These are phyloP conservation scores for Paratinospora sagittata DNA, from an alignment of 164 flowering plant genomes.

Conservation along the genomic window DNA sequence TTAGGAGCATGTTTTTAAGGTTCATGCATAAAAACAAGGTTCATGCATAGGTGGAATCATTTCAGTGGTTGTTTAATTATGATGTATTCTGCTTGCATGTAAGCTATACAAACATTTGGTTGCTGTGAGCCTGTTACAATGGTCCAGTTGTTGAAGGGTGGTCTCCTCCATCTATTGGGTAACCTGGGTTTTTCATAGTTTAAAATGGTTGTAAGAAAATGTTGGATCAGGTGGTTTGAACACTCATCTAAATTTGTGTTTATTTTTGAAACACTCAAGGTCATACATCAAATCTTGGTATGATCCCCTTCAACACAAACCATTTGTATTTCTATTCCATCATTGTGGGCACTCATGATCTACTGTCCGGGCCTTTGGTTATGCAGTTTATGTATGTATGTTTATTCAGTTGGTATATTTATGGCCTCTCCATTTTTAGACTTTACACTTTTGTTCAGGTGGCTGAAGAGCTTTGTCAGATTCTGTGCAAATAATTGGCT, in stretches of 20 bases:
- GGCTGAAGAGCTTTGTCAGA: background rate
- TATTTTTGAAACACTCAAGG: background rate
- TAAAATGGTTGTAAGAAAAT: background rate
- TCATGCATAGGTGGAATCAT: background rate
- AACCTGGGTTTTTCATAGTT: background rate
- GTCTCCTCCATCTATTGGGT: too few species aligned
- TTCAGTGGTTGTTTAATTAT: background rate
- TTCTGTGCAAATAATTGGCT: background rate
- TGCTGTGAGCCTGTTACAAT: too few species aligned
- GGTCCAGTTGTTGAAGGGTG: too few species aligned
- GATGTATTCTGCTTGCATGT: background rate
- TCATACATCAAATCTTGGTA: background rate
- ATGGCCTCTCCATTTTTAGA: background rate
- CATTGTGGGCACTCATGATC: background rate
- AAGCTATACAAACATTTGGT: too few species aligned
- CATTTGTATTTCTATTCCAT: background rate
- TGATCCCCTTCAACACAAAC: background rate
- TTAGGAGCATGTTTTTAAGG: background rate
- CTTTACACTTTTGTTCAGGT: background rate
- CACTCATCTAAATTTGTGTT: background rate
- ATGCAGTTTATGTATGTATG: background rate
- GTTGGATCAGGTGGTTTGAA: background rate
- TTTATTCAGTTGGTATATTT: background rate
- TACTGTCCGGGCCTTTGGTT: background rate
- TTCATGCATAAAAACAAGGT: background rate